These are phyloP conservation scores for Jacaranda copaia DNA, from an alignment of 257 asterid genomes.

Conservation along the genomic window DNA sequence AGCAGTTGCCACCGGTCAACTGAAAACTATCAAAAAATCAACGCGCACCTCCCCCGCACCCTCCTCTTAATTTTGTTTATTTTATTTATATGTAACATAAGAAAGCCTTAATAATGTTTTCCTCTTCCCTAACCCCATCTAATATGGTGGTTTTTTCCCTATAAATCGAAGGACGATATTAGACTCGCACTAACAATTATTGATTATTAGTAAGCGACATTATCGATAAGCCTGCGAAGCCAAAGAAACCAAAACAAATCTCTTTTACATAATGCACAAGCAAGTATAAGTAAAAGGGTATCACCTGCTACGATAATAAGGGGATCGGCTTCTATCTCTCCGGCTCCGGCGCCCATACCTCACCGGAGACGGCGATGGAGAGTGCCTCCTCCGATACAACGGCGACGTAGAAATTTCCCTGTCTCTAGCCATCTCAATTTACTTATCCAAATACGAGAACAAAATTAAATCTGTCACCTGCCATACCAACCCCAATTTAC, in stretches of 20 bases:
- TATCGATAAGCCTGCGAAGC: slow-evolving; percentile 10
- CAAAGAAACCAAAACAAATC: slow-evolving; percentile 26
- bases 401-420: slow-evolving; percentile 92
- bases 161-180: neutral
- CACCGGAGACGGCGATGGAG: slow-evolving; percentile 88
- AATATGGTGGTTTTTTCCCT: neutral
- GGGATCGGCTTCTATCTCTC: slow-evolving; percentile 90
- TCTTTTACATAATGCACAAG: slow-evolving; percentile 22
- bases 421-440: slow-evolving; percentile 71
- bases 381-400: slow-evolving; percentile 72
- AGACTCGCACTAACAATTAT: neutral
- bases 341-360: slow-evolving; percentile 83
- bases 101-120: neutral
- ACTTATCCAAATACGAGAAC: slow-evolving; percentile 33
- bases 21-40: neutral
- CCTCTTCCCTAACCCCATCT: slow-evolving; percentile 20
- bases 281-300: slow-evolving; percentile 69
- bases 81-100: neutral
- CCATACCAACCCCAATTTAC: slow-evolving; percentile 30
- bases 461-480: slow-evolving; percentile 43
- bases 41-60: neutral
- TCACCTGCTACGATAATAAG: slow-evolving; percentile 91
- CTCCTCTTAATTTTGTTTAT: neutral
- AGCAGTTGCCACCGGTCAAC: neutral
- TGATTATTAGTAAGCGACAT: neutral